A percentile compares a stretch with the other conserved stretches of the same genome.
Evolutionary conservation across 208 protist genomes (phyloP).

Genomic region (Naegleria gruberi): DNA sequence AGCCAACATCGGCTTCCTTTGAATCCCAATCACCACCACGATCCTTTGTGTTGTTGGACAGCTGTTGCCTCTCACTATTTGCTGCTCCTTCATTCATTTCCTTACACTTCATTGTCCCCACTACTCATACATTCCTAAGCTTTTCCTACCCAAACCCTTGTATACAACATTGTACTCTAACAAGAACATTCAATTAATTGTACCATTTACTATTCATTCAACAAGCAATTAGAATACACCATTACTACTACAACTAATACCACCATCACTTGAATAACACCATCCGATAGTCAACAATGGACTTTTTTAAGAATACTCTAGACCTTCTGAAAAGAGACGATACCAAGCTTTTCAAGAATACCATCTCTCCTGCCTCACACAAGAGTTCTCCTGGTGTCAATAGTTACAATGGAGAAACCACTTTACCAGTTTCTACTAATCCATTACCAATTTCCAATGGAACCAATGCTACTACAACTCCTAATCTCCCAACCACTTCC

Average conservation of each 20-base stretch:
- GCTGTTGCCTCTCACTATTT: not conserved
- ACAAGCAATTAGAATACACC: no score
- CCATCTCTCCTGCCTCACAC: not conserved
- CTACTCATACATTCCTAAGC: no score
- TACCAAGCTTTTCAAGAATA: not conserved
- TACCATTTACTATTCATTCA: no score
- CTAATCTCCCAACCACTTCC: not conserved
- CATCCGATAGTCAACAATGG: not conserved
- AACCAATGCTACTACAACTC: not conserved
- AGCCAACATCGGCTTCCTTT: not conserved
- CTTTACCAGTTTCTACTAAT: not conserved
- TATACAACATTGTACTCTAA: no score
- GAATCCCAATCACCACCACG: not conserved
- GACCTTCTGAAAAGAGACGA: not conserved
- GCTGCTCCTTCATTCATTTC: not conserved
- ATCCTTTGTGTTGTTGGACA: not conserved
- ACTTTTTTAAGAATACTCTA: not conserved
- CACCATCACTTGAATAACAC: no score
- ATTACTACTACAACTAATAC: no score
- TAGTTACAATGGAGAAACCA: not conserved
- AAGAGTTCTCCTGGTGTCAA: not conserved
- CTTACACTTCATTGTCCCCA: not conserved
- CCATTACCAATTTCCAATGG: no score
- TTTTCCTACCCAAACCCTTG: not conserved
- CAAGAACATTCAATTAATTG: no score